A percentile compares a stretch with the other conserved stretches of the same genome.
These are phyloP conservation scores for Rostrohypoxylon terebratum DNA, from an alignment of 495 filamentous ascomycete genomes.

Conservation along the genomic window DNA sequence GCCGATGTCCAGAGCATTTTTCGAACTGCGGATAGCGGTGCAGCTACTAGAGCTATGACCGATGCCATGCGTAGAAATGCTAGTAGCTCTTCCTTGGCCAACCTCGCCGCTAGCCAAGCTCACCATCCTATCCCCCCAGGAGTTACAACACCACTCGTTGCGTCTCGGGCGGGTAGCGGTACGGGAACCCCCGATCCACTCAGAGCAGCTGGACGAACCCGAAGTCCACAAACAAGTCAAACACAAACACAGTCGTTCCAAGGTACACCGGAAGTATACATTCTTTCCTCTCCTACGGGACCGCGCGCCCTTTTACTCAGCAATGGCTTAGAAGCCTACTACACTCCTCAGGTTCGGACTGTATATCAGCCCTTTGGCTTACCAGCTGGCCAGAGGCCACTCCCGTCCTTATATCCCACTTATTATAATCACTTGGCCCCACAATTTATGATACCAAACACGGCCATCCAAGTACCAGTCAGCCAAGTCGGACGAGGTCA, in stretches of 20 bases:
- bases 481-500: slow-evolving; percentile 19
- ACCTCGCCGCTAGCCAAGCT: slow-evolving; percentile 47
- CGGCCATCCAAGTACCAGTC: slow-evolving; percentile 26
- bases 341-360: slow-evolving; percentile 49
- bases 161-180: slow-evolving; percentile 55
- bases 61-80: slow-evolving; percentile 63
- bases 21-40: slow-evolving; percentile 56
- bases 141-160: slow-evolving; percentile 56
- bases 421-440: slow-evolving; percentile 9
- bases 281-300: slow-evolving; percentile 70
- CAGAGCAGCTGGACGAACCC: slow-evolving; percentile 41
- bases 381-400: slow-evolving; percentile 26
- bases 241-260: slow-evolving; percentile 34
- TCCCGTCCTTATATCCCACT: slow-evolving; percentile 9
- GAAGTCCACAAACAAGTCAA: slow-evolving; percentile 28
- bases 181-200: slow-evolving; percentile 58
- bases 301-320: slow-evolving; percentile 69
- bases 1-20: slow-evolving; percentile 56
- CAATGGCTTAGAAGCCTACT: slow-evolving; percentile 57
- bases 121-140: slow-evolving; percentile 55
- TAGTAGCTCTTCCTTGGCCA: slow-evolving; percentile 56
- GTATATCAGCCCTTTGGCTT: slow-evolving; percentile 20
- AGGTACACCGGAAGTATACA: slow-evolving; percentile 65
- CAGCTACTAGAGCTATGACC: slow-evolving; percentile 55
- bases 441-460: slow-evolving; percentile 18